phyloP scores from a whole-genome alignment of 116 monocot species.

The Posidonia oceanica region DNA sequence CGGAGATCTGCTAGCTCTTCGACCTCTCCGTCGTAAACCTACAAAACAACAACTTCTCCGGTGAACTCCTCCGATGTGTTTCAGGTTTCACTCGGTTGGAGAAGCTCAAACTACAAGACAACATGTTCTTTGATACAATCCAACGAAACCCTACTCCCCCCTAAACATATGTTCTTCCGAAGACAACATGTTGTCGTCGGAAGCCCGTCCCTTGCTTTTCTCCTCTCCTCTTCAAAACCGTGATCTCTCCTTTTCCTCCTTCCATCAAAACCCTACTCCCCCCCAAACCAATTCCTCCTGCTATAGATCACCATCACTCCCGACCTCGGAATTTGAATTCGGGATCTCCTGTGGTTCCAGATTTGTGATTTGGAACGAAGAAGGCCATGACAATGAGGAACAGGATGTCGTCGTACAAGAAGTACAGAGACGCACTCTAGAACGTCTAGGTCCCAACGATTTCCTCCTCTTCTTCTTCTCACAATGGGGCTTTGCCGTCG shows the following conservation, averaged over 20 bases:
- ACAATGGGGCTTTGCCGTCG: too few species aligned
- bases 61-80: constrained; percentile 20
- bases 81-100: constrained; percentile 9
- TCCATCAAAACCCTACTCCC: too few species aligned
- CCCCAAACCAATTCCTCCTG: too few species aligned
- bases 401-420: constrained; percentile 57
- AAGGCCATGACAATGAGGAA: constrained; percentile 78
- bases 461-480: constrained; percentile 5
- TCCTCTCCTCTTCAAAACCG: too few species aligned
- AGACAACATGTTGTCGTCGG: too few species aligned
- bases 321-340: too few species aligned
- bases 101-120: constrained; percentile 22
- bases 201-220: too few species aligned
- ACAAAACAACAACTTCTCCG: constrained; percentile 20
- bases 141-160: too few species aligned
- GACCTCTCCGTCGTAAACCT: constrained; percentile 14
- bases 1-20: constrained; percentile 8
- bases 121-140: constrained; percentile 23
- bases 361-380: background rate
- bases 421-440: constrained; percentile 76
- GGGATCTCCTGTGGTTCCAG: background rate
- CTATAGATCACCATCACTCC: too few species aligned
- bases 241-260: too few species aligned
- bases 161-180: too few species aligned
- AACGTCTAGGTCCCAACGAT: constrained; percentile 42